These are phyloP conservation scores for Mycosphaerella sp. DNA, from an alignment of 2,329 filamentous ascomycete species.

Conservation along the genomic window DNA sequence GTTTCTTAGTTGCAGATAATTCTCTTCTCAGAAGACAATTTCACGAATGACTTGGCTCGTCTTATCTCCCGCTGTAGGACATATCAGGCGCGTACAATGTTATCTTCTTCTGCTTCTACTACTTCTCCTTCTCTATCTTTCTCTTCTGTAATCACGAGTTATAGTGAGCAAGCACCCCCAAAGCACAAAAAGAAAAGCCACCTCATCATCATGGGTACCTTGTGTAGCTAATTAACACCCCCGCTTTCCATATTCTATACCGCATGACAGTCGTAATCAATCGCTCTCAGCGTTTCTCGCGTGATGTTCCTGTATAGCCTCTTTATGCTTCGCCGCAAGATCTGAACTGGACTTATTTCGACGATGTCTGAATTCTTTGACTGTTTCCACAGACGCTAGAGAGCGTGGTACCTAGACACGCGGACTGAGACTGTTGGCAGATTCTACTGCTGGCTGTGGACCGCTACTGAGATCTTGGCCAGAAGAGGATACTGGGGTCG, in stretches of 20 bases:
- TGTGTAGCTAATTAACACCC: neutral
- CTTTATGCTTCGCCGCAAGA: conserved; percentile 1
- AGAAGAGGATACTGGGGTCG: conserved; percentile 12
- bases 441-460: conserved; percentile 6
- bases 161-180: neutral
- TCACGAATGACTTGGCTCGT: neutral
- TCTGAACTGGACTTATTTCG: conserved; percentile 1
- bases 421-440: neutral
- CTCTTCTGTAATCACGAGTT: neutral
- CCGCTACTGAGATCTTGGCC: conserved; percentile 1
- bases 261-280: neutral
- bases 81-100: neutral
- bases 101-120: too few species aligned
- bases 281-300: neutral
- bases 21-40: neutral
- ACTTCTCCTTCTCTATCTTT: neutral
- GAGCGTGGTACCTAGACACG: conserved; percentile 5
- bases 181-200: neutral
- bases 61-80: neutral
- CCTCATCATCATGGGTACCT: too few species aligned
- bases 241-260: neutral
- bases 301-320: neutral
- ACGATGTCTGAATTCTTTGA: conserved; percentile 3
- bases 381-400: neutral
- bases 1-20: neutral